Evolutionary conservation across 441 rosid species (phyloP), one percentile per base, ranked within the genome.

Genomic region (Adansonia grandidieri): DNA sequence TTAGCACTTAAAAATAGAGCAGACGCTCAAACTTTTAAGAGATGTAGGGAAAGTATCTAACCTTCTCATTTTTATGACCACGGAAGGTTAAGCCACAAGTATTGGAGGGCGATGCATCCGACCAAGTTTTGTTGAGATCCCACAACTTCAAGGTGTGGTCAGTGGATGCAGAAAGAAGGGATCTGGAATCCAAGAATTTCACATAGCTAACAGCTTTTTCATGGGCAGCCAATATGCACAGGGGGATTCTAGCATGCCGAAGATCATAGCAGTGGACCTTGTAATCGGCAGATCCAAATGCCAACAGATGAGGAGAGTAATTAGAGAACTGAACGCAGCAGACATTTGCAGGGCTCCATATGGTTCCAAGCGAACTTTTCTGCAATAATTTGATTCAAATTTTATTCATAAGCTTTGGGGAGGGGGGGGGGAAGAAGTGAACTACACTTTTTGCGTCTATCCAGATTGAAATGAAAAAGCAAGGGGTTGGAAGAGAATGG

Each of bases 1-100:
- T 84, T 76, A 82, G 51, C 71, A 76, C 69, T 58, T 24, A 42
- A 45, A 53, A 53, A 78, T 54, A n/a, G 40, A n/a, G 15, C 9
- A 64, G 28, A 71, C 73, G 62, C 56, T 64, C 28, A 82, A 75
- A 76, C 40, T 24, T 40, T 7, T 28, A 20, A 79, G 54, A 48
- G 17, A 60, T 37, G 11, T 56, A 19, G 28, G 75, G 24, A 69
- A 42, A 19, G 37, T 68, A 63, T 57, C 76, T 51, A 77, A 93
- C 98, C 94, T 91, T 94, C 78, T 88, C 91, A 72, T 92, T 94
- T 14, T 87, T 85, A 79, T 94, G 98, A 51, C 98, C 98, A 44
- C 84, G 78, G 74, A 88, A 86, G 66, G 98, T 91, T 80, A 86
- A 53, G 78, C 85, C 76, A 77, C 94, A 91, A 78, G 97, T 88